Base-by-base conservation (phyloP, 2,329 filamentous ascomycete genomes). In the Zasmidium angulare region DNA sequence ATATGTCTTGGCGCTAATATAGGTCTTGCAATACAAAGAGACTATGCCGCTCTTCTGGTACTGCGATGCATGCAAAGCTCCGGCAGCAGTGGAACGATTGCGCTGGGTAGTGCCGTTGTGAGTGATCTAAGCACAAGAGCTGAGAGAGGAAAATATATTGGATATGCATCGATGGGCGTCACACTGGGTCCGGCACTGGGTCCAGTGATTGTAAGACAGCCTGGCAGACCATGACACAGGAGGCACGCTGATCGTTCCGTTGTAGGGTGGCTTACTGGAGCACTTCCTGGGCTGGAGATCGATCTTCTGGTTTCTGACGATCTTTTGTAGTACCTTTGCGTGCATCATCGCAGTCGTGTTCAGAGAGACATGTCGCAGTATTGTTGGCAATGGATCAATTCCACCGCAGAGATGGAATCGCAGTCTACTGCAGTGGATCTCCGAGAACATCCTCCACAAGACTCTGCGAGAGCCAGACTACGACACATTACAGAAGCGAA, bases 291-390 rank as follows among this genome's bases (percentile, higher is more conserved):
- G 65, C 55, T 64, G 70, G 73, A 21, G 71, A 57, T 61, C 67
- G 66, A 64, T 74, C 67, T 63, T 81, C 62, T 80, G 78, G 77
- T 79, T 83, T 58, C 72, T 85, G 67, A 23, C 26, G 14, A 31
- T 48, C 23, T 31, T 47, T 24, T 24, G 21, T 4, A 70, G 69
- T 4, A 59, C 66, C 3, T 59, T 68, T 21, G 59, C 71, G 65
- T 53, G 71, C 20, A 48, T 66, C 9, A 65, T 71, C 48, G 46
- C 64, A 1, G 50, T 69, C 22, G 62, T 69, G 21, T 67, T 73
- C 24, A 71, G 71, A 6, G 72, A 78, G 59, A 78, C 76, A 2
- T 67, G 72, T 22, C 72, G 75, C 2, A 73, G 71, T 2, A 69
- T 78, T 11, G 75, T 76, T 3, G 76, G 74, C 0, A 75, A 77